Conservation (phyloP, 139 green algal genomes). For the Coccomyxa sp. region DNA sequence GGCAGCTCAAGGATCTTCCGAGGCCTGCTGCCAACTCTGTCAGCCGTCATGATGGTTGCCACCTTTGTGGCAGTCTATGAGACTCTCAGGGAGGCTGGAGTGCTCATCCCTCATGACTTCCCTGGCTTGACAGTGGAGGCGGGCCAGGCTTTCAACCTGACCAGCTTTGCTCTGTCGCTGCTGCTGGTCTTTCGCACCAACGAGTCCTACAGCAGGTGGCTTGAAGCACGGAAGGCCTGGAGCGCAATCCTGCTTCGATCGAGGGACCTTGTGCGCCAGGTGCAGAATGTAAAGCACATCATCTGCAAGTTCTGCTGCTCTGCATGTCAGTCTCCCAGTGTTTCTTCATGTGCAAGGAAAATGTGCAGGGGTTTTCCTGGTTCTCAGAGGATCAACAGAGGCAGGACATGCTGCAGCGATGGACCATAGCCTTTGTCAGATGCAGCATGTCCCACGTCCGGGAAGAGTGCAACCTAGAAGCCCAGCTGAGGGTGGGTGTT, state of each 20-base stretch:
- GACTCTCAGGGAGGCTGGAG: neutral
- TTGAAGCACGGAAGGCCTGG: conserved; percentile 43
- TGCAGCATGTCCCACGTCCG: conserved; percentile 7
- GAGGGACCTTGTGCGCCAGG: conserved; percentile 41
- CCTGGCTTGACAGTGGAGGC: neutral
- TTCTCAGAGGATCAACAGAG: conserved; percentile 15
- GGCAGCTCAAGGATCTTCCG: neutral
- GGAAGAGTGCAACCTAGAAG: conserved; percentile 6
- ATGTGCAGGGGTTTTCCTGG: neutral
- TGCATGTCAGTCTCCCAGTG: neutral
- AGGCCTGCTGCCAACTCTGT: neutral
- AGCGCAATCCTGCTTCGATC: conserved; percentile 27
- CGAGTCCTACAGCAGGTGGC: conserved; percentile 39
- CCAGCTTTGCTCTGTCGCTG: conserved; percentile 47
- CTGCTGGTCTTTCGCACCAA: conserved; percentile 47
- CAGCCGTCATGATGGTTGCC: neutral
- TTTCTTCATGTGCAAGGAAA: neutral
- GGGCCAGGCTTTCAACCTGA: conserved; percentile 33
- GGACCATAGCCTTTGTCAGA: conserved; percentile 29
- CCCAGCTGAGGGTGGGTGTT: conserved; percentile 4
- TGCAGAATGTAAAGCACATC: neutral
- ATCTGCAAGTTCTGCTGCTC: neutral
- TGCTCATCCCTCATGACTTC: neutral
- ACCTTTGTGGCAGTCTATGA: neutral
- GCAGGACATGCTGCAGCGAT: conserved; percentile 28